Conservation (phyloP, 2,329 filamentous ascomycete species). For the Leptosphaerulina australis region DNA sequence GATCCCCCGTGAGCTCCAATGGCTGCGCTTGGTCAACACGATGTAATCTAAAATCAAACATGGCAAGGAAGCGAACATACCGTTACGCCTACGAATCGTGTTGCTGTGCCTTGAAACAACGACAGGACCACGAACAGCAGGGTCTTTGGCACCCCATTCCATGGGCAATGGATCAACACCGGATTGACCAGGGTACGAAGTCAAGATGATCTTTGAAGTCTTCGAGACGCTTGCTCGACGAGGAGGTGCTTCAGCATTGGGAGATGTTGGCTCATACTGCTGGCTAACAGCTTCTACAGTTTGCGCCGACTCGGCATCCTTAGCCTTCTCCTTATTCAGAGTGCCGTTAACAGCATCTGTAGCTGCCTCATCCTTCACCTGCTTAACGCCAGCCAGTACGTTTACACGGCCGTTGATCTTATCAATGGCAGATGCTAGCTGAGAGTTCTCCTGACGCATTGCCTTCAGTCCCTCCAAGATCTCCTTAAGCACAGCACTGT, state of each 20-base stretch:
- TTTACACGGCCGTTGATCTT: conserved; percentile 67
- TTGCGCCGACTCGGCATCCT: conserved; percentile 42
- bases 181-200: conserved; percentile 90
- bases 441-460: conserved; percentile 62
- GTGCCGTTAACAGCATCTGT: conserved; percentile 31
- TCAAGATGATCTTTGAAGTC: conserved; percentile 70
- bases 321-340: conserved; percentile 34
- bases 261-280: conserved; percentile 47
- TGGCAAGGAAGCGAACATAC: conserved; percentile 51
- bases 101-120: conserved; percentile 78
- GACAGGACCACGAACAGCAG: conserved; percentile 78
- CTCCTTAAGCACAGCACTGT: conserved; percentile 56
- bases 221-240: conserved; percentile 53
- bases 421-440: conserved; percentile 63
- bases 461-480: conserved; percentile 62
- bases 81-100: conserved; percentile 81
- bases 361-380: conserved; percentile 58
- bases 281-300: conserved; percentile 49
- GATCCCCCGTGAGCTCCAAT: conserved; percentile 82
- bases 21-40: conserved; percentile 49
- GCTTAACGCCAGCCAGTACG: conserved; percentile 64
- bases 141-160: conserved; percentile 83
- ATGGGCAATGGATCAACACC: conserved; percentile 90
- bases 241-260: conserved; percentile 40
- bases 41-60: neutral